A percentile compares a stretch with the other conserved stretches of the same genome.
phyloP scores from a whole-genome alignment of 2,329 filamentous ascomycete species.

The Aureobasidium sp. region DNA sequence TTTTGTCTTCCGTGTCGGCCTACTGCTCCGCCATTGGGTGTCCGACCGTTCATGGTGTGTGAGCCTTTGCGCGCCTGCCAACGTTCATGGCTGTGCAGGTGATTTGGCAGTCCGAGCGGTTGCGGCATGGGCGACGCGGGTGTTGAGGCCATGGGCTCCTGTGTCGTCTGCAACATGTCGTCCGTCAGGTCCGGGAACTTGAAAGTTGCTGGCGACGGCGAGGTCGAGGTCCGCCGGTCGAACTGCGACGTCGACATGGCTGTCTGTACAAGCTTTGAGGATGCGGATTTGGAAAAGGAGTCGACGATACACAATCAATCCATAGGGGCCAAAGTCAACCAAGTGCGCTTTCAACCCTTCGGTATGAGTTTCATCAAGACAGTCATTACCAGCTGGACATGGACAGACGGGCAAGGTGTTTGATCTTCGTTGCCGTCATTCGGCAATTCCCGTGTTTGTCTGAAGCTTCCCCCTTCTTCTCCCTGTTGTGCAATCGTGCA shows the following conservation, averaged over 20 bases:
- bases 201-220: slow-evolving; percentile 26
- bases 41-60: slow-evolving; percentile 14
- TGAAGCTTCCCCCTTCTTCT: neutral
- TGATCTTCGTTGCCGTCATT: slow-evolving; percentile 9
- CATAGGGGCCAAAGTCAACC: neutral
- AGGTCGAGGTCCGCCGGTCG: slow-evolving; percentile 17
- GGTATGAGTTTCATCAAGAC: neutral
- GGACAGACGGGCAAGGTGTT: neutral
- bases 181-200: slow-evolving; percentile 40
- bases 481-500: neutral
- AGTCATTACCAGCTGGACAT: neutral
- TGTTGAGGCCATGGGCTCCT: slow-evolving; percentile 21
- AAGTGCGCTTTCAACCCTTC: neutral
- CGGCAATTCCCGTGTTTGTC: neutral
- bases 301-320: slow-evolving; percentile 2
- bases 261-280: neutral
- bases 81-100: slow-evolving; percentile 39
- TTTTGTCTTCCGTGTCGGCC: slow-evolving; percentile 62
- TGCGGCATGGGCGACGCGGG: slow-evolving; percentile 25
- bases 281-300: neutral
- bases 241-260: slow-evolving; percentile 11
- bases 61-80: slow-evolving; percentile 51
- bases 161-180: slow-evolving; percentile 32
- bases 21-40: slow-evolving; percentile 31
- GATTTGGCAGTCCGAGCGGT: slow-evolving; percentile 26